Percentiles rank a stretch among this genome's conserved stretches.
Evolutionary conservation across 202 grass and related monocot genomes (phyloP).

Genomic region (Panicum virgatum): DNA sequence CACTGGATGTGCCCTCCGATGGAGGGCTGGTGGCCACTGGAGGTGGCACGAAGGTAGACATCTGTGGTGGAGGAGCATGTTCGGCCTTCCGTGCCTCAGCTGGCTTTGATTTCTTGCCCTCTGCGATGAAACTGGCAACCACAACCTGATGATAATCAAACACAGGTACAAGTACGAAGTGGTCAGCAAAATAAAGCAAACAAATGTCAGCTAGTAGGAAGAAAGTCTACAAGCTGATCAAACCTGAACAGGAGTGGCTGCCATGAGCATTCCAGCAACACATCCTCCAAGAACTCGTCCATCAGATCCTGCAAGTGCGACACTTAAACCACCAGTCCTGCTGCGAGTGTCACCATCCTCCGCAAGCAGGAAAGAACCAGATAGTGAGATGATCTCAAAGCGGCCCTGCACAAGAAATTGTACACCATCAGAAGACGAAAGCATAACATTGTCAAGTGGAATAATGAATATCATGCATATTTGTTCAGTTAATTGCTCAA

Average conservation of each 20-base stretch:
- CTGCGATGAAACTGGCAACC: constrained; percentile 88
- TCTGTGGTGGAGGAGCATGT: constrained; percentile 57
- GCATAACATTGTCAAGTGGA: neutral
- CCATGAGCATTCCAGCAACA: constrained; percentile 96
- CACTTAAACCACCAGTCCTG: constrained; percentile 91
- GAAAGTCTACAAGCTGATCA: neutral
- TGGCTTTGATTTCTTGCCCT: constrained; percentile 83
- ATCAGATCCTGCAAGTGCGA: constrained; percentile 89
- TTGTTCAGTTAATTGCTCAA: neutral
- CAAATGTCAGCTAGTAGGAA: neutral
- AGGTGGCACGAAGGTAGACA: constrained; percentile 49
- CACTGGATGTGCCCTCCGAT: constrained; percentile 60
- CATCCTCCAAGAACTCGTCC: constrained; percentile 91
- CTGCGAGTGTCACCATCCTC: constrained; percentile 91
- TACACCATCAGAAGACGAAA: neutral
- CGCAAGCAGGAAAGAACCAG: constrained; percentile 90
- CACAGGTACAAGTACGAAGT: neutral
- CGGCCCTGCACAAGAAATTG: constrained; percentile 65
- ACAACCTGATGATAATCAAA: constrained; percentile 58
- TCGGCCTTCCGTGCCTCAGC: constrained; percentile 63
- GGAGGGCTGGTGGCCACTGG: constrained; percentile 59
- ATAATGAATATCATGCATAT: neutral
- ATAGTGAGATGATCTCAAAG: constrained; percentile 93
- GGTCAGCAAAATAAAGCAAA: neutral
- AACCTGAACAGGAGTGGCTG: constrained; percentile 89